Conservation (phyloP, 2,329 filamentous ascomycete species). For the Knufia fluminis region DNA sequence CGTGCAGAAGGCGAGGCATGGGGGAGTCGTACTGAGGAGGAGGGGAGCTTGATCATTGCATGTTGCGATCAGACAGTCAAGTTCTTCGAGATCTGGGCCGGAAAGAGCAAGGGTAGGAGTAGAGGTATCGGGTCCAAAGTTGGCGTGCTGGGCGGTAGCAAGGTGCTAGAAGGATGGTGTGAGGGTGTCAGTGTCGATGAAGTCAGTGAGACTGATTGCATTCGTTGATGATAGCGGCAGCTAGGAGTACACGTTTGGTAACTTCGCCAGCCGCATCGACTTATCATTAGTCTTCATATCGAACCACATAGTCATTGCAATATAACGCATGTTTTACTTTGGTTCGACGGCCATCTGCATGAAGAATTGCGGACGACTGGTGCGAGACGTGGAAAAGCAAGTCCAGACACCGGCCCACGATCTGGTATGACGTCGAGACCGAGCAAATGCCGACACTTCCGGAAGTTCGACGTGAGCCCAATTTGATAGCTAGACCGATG, state of each 20-base stretch:
- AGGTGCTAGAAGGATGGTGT: conserved; percentile 65
- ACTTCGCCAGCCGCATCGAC: too few relatives aligned
- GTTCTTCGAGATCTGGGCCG: conserved; percentile 91
- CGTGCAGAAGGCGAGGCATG: conserved; percentile 44
- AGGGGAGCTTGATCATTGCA: conserved; percentile 83
- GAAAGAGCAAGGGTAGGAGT: conserved; percentile 46
- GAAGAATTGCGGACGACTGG: too few relatives aligned
- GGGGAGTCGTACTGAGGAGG: conserved; percentile 50
- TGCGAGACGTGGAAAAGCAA: too few relatives aligned
- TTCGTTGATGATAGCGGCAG: neutral
- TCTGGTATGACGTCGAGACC: too few relatives aligned
- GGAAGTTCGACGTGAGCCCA: too few relatives aligned
- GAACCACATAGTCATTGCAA: too few relatives aligned
- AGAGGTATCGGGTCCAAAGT: conserved; percentile 29
- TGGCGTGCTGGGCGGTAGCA: conserved; percentile 67
- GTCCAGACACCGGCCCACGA: too few relatives aligned
- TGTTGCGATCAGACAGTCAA: conserved; percentile 87
- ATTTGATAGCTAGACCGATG: too few relatives aligned
- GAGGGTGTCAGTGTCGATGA: conserved; percentile 67
- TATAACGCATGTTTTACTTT: too few relatives aligned
- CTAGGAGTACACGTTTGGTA: neutral
- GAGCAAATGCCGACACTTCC: too few relatives aligned
- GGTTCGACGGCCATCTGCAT: too few relatives aligned
- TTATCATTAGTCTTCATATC: too few relatives aligned
- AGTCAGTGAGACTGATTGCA: conserved; percentile 25